Evolutionary conservation across 2,329 filamentous ascomycete species (phyloP).

Genomic region (Stenocarpella maydis): DNA sequence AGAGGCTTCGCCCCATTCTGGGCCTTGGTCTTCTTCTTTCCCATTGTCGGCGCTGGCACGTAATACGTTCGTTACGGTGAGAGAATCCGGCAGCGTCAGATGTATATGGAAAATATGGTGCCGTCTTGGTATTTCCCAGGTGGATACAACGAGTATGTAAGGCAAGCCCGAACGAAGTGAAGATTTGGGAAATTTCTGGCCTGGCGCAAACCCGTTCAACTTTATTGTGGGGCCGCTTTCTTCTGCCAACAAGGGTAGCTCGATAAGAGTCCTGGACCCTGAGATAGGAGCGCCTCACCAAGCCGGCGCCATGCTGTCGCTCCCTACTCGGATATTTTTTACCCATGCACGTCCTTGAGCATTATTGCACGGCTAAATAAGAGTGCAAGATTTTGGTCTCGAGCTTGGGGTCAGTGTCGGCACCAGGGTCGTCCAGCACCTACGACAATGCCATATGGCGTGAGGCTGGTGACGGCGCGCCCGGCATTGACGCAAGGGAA

Average conservation of each 20-base stretch:
- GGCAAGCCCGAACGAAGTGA: background rate
- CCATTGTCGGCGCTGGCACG: constrained; percentile 36
- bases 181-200: constrained; percentile 35
- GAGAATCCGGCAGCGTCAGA: background rate
- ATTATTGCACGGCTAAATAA: background rate
- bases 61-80: background rate
- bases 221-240: constrained; percentile 35
- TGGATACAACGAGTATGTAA: background rate
- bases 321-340: background rate
- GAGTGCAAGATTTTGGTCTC: background rate
- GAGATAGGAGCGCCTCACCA: constrained; percentile 6
- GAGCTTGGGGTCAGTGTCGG: background rate
- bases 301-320: background rate
- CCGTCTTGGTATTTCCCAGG: background rate
- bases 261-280: constrained; percentile 18
- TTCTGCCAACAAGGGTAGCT: constrained; percentile 19
- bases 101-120: background rate
- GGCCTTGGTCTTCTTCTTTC: constrained; percentile 47
- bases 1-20: constrained; percentile 40
- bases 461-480: constrained; percentile 14
- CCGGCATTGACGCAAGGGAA: background rate
- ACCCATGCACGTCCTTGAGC: background rate
- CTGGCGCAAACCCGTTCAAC: constrained; percentile 30
- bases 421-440: background rate
- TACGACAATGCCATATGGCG: constrained; percentile 31